Percentiles rank a stretch among this genome's conserved stretches.
phyloP scores from a whole-genome alignment of 768 basidiomycete genomes.

The Mrakia frigida region DNA sequence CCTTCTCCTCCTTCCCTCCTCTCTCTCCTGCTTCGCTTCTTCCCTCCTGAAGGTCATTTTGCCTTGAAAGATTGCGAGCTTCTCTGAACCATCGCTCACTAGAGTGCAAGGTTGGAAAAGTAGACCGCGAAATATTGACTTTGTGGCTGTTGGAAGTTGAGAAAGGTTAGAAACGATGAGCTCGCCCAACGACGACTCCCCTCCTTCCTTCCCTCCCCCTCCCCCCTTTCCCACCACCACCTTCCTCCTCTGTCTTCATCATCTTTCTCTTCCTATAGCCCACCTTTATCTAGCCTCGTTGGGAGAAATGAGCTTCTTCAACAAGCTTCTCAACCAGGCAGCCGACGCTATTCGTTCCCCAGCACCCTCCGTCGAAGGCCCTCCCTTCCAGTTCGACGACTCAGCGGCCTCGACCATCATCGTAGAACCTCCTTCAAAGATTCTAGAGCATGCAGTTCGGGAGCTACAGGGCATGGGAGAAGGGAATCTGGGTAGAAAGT shows the following conservation, averaged over 20 bases:
- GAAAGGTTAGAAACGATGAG: background rate
- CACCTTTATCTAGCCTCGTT: background rate
- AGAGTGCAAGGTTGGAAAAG: too few relatives aligned
- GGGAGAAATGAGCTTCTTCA: slow-evolving; percentile 21
- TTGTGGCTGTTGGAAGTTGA: too few relatives aligned
- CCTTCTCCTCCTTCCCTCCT: too few relatives aligned
- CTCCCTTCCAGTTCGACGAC: slow-evolving; percentile 20
- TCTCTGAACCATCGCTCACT: too few relatives aligned
- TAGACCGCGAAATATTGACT: too few relatives aligned
- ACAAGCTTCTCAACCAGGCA: slow-evolving; percentile 2
- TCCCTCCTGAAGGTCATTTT: too few relatives aligned
- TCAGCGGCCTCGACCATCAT: slow-evolving; percentile 1
- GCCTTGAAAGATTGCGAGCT: too few relatives aligned
- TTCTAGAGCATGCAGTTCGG: slow-evolving; percentile 14
- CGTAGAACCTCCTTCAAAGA: slow-evolving; percentile 12
- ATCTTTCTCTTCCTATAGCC: background rate
- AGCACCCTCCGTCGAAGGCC: background rate
- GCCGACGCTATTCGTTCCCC: background rate
- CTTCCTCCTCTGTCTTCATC: background rate
- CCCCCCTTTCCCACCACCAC: background rate
- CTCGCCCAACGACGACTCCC: background rate
- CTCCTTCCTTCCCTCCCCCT: background rate
- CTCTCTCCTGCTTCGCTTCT: too few relatives aligned
- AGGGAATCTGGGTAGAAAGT: slow-evolving; percentile 2
- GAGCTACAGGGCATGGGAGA: slow-evolving; percentile 21